Conservation (phyloP, 495 filamentous ascomycete genomes). For the Daldinia decipiens region DNA sequence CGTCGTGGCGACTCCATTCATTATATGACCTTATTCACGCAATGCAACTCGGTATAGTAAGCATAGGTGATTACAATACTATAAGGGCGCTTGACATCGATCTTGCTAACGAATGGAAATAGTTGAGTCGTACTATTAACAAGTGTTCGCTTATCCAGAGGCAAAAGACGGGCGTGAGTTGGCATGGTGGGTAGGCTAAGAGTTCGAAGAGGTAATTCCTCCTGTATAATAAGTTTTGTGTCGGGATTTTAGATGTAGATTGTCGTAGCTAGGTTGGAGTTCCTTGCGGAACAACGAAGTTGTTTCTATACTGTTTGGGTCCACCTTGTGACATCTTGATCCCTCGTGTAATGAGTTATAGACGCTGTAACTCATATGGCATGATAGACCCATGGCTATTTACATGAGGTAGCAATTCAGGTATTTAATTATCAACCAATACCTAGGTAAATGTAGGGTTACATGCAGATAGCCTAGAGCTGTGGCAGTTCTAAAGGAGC, state of each 20-base stretch:
- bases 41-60: background rate
- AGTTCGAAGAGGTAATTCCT: background rate
- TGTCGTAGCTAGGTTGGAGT: too few relatives aligned
- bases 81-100: background rate
- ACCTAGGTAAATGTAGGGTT: constrained; percentile 19
- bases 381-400: background rate
- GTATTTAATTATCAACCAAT: too few relatives aligned
- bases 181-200: background rate
- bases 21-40: background rate
- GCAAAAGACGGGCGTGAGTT: too few relatives aligned
- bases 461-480: constrained; percentile 17
- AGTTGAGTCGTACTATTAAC: background rate
- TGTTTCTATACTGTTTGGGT: too few relatives aligned
- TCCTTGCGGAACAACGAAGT: too few relatives aligned
- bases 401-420: background rate
- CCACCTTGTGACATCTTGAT: background rate
- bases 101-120: background rate
- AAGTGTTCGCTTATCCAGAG: too few relatives aligned
- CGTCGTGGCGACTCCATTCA: background rate
- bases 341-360: background rate
- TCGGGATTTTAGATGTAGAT: too few relatives aligned
- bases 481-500: background rate
- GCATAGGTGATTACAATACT: background rate
- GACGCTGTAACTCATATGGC: background rate
- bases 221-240: background rate